Evolutionary conservation across 1,139 yeast genomes (phyloP).

Genomic region (Pichia sp.): DNA sequence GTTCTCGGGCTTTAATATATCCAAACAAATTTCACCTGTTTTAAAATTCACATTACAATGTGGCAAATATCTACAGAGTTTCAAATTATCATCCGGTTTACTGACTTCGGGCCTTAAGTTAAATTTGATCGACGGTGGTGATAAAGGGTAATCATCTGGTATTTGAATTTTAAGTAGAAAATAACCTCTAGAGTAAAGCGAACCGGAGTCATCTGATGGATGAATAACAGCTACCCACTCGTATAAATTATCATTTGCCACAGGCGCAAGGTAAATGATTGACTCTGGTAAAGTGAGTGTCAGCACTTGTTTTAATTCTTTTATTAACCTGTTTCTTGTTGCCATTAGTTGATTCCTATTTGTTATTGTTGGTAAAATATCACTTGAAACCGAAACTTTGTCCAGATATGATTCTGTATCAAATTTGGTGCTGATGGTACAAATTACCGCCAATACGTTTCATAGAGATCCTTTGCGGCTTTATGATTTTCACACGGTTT

Average conservation of each 20-base stretch:
- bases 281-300: constrained; percentile 3
- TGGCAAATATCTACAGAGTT: constrained; percentile 37
- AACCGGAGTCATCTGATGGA: constrained; percentile 41
- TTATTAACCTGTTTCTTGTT: constrained; percentile 31
- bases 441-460: too few relatives aligned
- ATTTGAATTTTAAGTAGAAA: constrained; percentile 29
- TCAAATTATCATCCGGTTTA: not conserved
- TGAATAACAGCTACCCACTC: constrained; percentile 52
- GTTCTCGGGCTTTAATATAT: constrained; percentile 48
- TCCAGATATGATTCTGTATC: too few relatives aligned
- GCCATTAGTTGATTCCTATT: constrained; percentile 20
- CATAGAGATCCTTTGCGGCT: too few relatives aligned
- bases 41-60: constrained; percentile 68
- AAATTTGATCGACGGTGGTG: constrained; percentile 61
- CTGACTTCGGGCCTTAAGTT: not conserved
- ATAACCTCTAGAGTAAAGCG: constrained; percentile 43
- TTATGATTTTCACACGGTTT: too few relatives aligned
- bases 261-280: constrained; percentile 11
- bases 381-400: too few relatives aligned
- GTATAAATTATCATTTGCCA: constrained; percentile 36
- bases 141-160: constrained; percentile 45
- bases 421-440: too few relatives aligned
- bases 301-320: constrained; percentile 32
- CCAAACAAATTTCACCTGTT: constrained; percentile 82
- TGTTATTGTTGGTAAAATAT: too few relatives aligned